Evolutionary conservation across 805 yeast species (phyloP).

Genomic region (Candida tibetensis): DNA sequence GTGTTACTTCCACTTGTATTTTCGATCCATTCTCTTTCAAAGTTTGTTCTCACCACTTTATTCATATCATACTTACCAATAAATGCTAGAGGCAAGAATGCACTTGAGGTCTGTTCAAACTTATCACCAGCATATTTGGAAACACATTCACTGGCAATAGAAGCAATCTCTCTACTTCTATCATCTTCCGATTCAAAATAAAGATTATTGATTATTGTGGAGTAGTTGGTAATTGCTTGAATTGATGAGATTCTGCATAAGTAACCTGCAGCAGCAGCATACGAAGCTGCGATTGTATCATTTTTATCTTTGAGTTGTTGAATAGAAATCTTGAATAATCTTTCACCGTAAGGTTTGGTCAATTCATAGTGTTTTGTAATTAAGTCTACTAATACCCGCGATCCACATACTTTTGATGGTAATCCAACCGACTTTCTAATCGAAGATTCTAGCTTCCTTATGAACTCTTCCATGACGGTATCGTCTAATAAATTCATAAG

Average conservation of each 20-base stretch:
- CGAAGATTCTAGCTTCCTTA: slow-evolving; percentile 50
- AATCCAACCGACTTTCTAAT: slow-evolving; percentile 76
- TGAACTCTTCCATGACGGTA: slow-evolving; percentile 45
- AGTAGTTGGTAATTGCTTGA: slow-evolving; percentile 52
- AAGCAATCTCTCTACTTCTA: slow-evolving; percentile 49
- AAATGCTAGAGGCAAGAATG: slow-evolving; percentile 75
- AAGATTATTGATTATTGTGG: slow-evolving; percentile 45
- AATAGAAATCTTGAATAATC: slow-evolving; percentile 55
- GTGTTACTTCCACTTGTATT: slow-evolving; percentile 70
- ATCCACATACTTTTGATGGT: slow-evolving; percentile 86
- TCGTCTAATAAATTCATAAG: slow-evolving; percentile 57
- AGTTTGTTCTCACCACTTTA: slow-evolving; percentile 43
- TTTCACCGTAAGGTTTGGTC: slow-evolving; percentile 53
- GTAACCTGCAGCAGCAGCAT: slow-evolving; percentile 79
- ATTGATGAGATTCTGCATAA: slow-evolving; percentile 60
- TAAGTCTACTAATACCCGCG: slow-evolving; percentile 65
- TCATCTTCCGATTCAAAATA: slow-evolving; percentile 58
- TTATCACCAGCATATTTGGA: slow-evolving; percentile 66
- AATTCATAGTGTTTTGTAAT: slow-evolving; percentile 52
- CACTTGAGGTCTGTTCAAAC: slow-evolving; percentile 58
- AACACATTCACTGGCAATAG: slow-evolving; percentile 61
- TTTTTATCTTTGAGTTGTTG: slow-evolving; percentile 68
- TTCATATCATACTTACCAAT: slow-evolving; percentile 70
- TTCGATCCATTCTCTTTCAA: slow-evolving; percentile 73
- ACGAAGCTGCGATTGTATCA: slow-evolving; percentile 68